Conservation (phyloP, 768 basidiomycete species). For the Podaxis mareebaensis region DNA sequence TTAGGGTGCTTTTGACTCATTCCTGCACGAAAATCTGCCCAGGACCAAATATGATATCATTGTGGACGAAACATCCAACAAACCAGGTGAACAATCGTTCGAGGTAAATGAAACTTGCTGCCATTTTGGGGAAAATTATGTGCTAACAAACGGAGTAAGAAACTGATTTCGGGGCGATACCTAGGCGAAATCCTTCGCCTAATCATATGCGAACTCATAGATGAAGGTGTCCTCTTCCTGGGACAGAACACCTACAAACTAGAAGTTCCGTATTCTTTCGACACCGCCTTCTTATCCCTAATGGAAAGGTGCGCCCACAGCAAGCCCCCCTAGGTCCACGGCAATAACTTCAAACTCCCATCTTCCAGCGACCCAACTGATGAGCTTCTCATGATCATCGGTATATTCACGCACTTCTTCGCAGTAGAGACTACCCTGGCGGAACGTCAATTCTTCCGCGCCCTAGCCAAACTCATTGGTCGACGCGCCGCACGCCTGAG, state of each 20-base stretch:
- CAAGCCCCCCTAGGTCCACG: not conserved
- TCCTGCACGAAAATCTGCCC: slow-evolving; percentile 91
- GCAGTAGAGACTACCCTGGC: slow-evolving; percentile 94
- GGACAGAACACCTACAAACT: slow-evolving; percentile 99
- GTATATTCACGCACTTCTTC: slow-evolving; percentile 97
- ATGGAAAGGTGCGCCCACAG: slow-evolving; percentile 77
- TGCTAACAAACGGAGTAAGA: slow-evolving; percentile 43
- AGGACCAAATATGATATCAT: slow-evolving; percentile 91
- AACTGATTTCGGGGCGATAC: slow-evolving; percentile 95
- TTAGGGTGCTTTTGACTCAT: slow-evolving; percentile 97
- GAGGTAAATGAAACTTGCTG: slow-evolving; percentile 51
- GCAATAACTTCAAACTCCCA: not conserved
- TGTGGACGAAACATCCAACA: slow-evolving; percentile 94
- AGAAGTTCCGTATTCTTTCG: slow-evolving; percentile 88
- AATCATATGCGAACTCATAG: slow-evolving; percentile 92
- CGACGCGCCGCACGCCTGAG: slow-evolving; percentile 88
- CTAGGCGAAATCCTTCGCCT: slow-evolving; percentile 96
- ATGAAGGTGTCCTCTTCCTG: slow-evolving; percentile 95
- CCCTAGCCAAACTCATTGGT: slow-evolving; percentile 87
- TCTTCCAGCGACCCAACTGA: slow-evolving; percentile 84
- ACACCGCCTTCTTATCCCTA: slow-evolving; percentile 94
- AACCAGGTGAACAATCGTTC: slow-evolving; percentile 93
- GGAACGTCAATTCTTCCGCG: slow-evolving; percentile 96
- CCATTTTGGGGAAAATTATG: not conserved
- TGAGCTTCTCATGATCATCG: slow-evolving; percentile 94